Conservation (phyloP, 2,329 filamentous ascomycete genomes). For the Boeremia lycopersici region DNA sequence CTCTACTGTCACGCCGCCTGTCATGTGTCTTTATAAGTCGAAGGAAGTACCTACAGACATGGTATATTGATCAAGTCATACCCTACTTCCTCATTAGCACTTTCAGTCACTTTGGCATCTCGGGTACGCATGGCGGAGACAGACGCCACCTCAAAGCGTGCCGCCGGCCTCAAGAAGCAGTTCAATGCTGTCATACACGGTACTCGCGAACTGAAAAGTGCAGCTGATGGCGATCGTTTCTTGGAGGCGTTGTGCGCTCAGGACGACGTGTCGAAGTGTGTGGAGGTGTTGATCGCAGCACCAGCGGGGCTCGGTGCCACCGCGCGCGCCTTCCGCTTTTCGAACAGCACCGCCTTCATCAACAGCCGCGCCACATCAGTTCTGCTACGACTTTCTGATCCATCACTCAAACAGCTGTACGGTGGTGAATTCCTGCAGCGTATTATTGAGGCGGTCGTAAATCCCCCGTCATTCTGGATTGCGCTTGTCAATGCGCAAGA, state of each 20-base stretch:
- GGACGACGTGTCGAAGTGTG: slow-evolving; percentile 48
- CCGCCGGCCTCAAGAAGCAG: slow-evolving; percentile 44
- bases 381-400: slow-evolving; percentile 47
- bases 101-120: not conserved
- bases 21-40: not conserved
- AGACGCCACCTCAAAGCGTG: slow-evolving; percentile 26
- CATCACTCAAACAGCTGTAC: slow-evolving; percentile 56
- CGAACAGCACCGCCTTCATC: slow-evolving; percentile 52
- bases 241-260: slow-evolving; percentile 57
- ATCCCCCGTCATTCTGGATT: slow-evolving; percentile 63
- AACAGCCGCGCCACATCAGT: slow-evolving; percentile 46
- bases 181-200: slow-evolving; percentile 51
- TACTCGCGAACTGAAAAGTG: slow-evolving; percentile 46
- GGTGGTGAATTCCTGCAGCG: slow-evolving; percentile 58
- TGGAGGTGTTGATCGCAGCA: slow-evolving; percentile 42
- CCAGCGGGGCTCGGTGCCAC: slow-evolving; percentile 42
- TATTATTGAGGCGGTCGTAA: slow-evolving; percentile 54
- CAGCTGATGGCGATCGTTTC: slow-evolving; percentile 53
- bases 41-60: not conserved
- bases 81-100: not conserved
- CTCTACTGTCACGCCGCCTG: not conserved
- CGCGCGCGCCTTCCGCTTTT: slow-evolving; percentile 52
- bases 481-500: slow-evolving; percentile 48
- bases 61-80: not conserved
- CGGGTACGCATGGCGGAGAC: not conserved